phyloP scores from a whole-genome alignment of 2,329 filamentous ascomycete genomes.

The Orbilia blumenaviensis region DNA sequence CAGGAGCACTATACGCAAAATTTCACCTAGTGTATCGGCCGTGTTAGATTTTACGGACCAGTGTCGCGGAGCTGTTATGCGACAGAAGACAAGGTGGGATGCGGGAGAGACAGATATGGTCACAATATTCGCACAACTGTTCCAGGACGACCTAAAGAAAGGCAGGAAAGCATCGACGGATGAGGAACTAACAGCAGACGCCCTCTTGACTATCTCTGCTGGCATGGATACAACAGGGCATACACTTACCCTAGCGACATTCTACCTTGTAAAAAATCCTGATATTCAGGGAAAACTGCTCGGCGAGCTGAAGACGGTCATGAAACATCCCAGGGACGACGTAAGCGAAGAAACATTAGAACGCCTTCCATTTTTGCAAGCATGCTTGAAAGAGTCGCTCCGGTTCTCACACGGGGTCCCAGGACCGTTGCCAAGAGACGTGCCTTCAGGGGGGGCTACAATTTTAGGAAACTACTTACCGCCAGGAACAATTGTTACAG shows the following conservation, averaged over 20 bases:
- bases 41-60: constrained; percentile 16
- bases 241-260: constrained; percentile 11
- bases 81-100: constrained; percentile 17
- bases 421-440: constrained; percentile 17
- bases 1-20: neutral
- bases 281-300: constrained; percentile 12
- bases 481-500: neutral
- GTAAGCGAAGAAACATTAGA: constrained; percentile 34
- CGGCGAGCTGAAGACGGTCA: constrained; percentile 28
- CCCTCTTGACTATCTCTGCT: constrained; percentile 4
- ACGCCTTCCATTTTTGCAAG: constrained; percentile 30
- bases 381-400: constrained; percentile 41
- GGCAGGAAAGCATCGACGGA: constrained; percentile 31
- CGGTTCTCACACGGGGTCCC: constrained; percentile 26
- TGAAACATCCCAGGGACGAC: constrained; percentile 22
- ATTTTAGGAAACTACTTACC: constrained; percentile 24
- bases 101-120: constrained; percentile 28
- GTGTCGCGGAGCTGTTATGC: constrained; percentile 8
- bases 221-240: constrained; percentile 35
- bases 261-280: constrained; percentile 27
- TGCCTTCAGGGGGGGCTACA: constrained; percentile 6
- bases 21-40: constrained; percentile 9
- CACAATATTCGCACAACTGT: constrained; percentile 26
- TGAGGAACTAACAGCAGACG: constrained; percentile 6
- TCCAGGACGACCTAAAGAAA: constrained; percentile 26